These are phyloP conservation scores for Aspergillus japonicus DNA, from an alignment of 2,329 filamentous ascomycete species.

Conservation along the genomic window DNA sequence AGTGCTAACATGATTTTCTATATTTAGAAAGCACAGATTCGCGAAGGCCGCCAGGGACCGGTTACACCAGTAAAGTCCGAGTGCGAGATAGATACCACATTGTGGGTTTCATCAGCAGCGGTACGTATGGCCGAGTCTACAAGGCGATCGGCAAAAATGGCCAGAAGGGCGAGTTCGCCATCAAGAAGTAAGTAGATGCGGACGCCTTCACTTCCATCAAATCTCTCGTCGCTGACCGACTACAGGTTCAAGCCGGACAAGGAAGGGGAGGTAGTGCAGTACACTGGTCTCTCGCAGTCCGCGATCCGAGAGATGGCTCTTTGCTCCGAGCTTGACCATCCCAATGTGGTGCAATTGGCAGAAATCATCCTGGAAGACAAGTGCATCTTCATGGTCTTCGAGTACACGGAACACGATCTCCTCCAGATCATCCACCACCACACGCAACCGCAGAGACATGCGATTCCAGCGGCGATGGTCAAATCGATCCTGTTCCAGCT, in stretches of 20 bases:
- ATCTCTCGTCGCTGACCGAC: constrained; percentile 15
- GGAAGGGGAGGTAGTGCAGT: constrained; percentile 89
- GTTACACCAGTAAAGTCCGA: constrained; percentile 71
- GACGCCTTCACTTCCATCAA: neutral
- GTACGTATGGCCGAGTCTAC: constrained; percentile 97
- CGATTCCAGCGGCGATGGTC: constrained; percentile 83
- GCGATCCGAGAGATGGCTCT: constrained; percentile 97
- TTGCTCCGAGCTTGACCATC: constrained; percentile 85
- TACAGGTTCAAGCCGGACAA: constrained; percentile 89
- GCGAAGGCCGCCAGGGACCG: constrained; percentile 46
- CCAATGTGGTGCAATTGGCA: constrained; percentile 84
- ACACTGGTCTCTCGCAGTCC: constrained; percentile 96
- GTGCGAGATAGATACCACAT: constrained; percentile 94
- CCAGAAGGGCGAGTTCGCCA: constrained; percentile 81
- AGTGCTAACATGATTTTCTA: constrained; percentile 25
- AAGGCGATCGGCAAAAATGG: constrained; percentile 80
- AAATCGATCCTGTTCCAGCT: constrained; percentile 96
- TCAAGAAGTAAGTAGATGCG: constrained; percentile 73
- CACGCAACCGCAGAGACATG: constrained; percentile 80
- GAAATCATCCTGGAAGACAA: constrained; percentile 98
- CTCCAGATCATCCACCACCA: constrained; percentile 98
- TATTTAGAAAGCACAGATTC: constrained; percentile 36
- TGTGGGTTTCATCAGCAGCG: constrained; percentile 95
- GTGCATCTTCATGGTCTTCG: constrained; percentile 99
- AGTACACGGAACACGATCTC: constrained; percentile 96